phyloP scores from a whole-genome alignment of 192 early-diverging fungal genomes.

The Mortierella antarctica region DNA sequence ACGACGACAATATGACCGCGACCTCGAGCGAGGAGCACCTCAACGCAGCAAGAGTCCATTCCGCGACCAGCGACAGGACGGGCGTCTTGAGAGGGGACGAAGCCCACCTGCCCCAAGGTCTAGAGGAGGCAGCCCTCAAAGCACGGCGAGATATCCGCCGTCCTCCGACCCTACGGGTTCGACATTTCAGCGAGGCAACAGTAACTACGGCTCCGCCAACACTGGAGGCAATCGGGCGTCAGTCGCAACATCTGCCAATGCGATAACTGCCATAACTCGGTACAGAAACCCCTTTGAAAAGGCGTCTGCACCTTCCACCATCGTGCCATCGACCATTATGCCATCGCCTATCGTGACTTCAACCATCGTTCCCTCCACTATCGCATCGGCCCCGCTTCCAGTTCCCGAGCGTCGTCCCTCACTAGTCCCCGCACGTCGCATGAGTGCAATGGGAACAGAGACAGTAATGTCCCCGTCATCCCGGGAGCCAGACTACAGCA shows the following conservation, averaged over 20 bases:
- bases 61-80: too few relatives aligned
- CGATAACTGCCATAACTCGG: neutral
- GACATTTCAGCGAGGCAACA: too few relatives aligned
- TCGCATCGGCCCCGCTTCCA: neutral
- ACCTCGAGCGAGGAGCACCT: too few relatives aligned
- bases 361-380: neutral
- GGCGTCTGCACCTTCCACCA: neutral
- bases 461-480: neutral
- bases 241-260: neutral
- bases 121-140: too few relatives aligned
- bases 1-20: too few relatives aligned
- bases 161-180: too few relatives aligned
- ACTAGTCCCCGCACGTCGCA: neutral
- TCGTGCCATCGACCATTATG: neutral
- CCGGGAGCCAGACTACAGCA: neutral
- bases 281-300: conserved; percentile 19
- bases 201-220: too few relatives aligned
- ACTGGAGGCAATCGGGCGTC: too few relatives aligned
- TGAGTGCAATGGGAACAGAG: neutral
- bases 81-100: too few relatives aligned
- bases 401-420: neutral
- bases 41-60: too few relatives aligned
- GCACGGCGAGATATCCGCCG: too few relatives aligned
- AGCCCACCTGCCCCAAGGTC: too few relatives aligned
- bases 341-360: neutral